Evolutionary conservation across 2,329 filamentous ascomycete species (phyloP), one percentile per base, ranked within the genome.

Genomic region (Onygenales sp.): DNA sequence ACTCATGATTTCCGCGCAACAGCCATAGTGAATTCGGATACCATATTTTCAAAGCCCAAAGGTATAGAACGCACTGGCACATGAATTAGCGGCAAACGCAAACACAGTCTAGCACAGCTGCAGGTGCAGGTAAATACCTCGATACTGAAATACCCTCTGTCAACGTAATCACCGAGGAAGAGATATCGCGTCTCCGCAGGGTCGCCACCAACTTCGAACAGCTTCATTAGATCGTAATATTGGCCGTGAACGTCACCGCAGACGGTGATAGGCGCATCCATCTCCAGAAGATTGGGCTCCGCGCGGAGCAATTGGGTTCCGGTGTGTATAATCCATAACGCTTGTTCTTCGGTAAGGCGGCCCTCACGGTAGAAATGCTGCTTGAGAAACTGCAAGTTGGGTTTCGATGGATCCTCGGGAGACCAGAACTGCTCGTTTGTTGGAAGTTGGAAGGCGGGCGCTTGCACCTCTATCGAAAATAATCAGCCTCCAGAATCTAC

Each of bases 161-260:
- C 93, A 59, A 98, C 93, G 68, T 98, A 98, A 73, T 98, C 93
- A 57, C 93, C 93, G 59, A 98, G 77, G 74, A 98, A 98, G 56
- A 98, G 82, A 73, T 98, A 98, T 66, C 93, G 79, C 33, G 93
- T 98, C 75, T 98, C 93, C 52, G 92, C 83, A 42, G 93, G 93
- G 70, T 98, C 93, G 59, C 93, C 93, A 61, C 93, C 93, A 50
- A 98, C 93, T 73, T 98, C 93, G 66, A 98, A 98, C 36, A 98
- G 80, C 78, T 98, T 98, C 93, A 98, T 98, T 67, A 98, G 75
- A 71, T 98, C 93, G 71, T 95, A 98, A 76, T 97, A 98, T 75
- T 98, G 93, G 61, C 93, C 93, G 72, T 98, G 93, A 52, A 98
- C 91, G 67, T 98, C 93, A 68, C 93, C 93, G 66, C 93, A 98